Evolutionary conservation across 2,329 filamentous ascomycete genomes (phyloP).

Genomic region (Paecilomyces variotii): DNA sequence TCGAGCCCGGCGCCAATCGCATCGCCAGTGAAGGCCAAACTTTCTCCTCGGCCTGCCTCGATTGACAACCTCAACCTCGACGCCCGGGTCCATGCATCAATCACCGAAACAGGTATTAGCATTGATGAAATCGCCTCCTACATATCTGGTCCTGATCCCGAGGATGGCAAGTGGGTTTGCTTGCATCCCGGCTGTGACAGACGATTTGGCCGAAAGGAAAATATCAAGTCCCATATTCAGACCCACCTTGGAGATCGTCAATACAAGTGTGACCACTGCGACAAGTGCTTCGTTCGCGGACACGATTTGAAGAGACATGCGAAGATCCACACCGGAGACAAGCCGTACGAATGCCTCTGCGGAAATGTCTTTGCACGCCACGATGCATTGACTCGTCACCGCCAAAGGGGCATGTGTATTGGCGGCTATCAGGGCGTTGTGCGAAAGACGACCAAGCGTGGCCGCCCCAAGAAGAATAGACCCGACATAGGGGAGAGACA

Average conservation of each 20-base stretch:
- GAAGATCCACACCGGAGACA: slow-evolving; percentile 94
- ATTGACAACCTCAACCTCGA: slow-evolving; percentile 45
- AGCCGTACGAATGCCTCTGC: slow-evolving; percentile 90
- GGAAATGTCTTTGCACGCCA: slow-evolving; percentile 92
- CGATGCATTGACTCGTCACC: slow-evolving; percentile 87
- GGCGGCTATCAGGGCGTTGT: slow-evolving; percentile 81
- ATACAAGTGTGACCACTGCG: slow-evolving; percentile 85
- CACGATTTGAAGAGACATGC: slow-evolving; percentile 96
- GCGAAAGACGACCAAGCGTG: slow-evolving; percentile 59
- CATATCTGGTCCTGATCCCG: slow-evolving; percentile 63
- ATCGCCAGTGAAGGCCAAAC: slow-evolving; percentile 25
- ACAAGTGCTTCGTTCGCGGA: slow-evolving; percentile 92
- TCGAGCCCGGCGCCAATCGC: slow-evolving; percentile 11
- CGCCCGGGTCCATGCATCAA: slow-evolving; percentile 52
- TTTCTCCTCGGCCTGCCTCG: slow-evolving; percentile 36
- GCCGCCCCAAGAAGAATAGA: slow-evolving; percentile 55
- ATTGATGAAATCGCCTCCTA: slow-evolving; percentile 72
- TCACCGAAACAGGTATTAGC: slow-evolving; percentile 74
- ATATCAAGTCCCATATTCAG: slow-evolving; percentile 97
- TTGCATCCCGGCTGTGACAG: slow-evolving; percentile 73
- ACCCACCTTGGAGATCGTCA: slow-evolving; percentile 95
- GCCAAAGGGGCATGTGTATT: slow-evolving; percentile 92
- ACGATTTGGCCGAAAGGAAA: slow-evolving; percentile 92
- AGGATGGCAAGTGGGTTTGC: slow-evolving; percentile 74
- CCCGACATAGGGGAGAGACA: slow-evolving; percentile 52